A percentile compares a stretch with the other conserved stretches of the same genome.
Conservation (phyloP, 2,329 filamentous ascomycete species). For the Aureobasidium zeae region DNA sequence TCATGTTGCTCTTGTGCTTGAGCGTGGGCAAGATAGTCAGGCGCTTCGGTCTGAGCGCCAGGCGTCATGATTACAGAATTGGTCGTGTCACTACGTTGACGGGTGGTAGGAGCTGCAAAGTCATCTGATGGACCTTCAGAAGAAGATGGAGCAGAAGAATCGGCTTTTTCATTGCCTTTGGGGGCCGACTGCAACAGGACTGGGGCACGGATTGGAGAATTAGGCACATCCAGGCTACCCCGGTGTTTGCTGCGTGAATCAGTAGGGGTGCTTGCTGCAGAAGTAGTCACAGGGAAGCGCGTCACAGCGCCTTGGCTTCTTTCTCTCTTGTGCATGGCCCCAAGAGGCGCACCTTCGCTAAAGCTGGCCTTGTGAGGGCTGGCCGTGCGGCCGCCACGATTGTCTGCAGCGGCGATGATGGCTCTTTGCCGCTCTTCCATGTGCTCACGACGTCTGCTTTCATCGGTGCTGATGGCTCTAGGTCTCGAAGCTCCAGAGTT, state of each 20-base stretch:
- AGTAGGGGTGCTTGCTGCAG: slow-evolving; percentile 31
- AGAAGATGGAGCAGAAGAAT: slow-evolving; percentile 4
- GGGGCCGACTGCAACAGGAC: slow-evolving; percentile 8
- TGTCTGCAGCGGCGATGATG: slow-evolving; percentile 45
- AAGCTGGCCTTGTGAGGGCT: slow-evolving; percentile 19
- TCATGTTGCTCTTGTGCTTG: slow-evolving; percentile 18
- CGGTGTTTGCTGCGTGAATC: slow-evolving; percentile 40
- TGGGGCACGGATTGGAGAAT: slow-evolving; percentile 28
- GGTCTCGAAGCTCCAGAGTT: slow-evolving; percentile 52
- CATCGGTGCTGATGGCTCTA: slow-evolving; percentile 85
- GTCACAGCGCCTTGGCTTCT: slow-evolving; percentile 59
- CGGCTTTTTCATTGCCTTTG: slow-evolving; percentile 11
- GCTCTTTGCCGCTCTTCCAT: slow-evolving; percentile 90
- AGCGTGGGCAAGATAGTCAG: slow-evolving; percentile 18
- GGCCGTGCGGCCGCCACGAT: slow-evolving; percentile 46
- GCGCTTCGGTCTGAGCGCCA: slow-evolving; percentile 18
- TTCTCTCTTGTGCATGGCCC: slow-evolving; percentile 59
- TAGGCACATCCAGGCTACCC: slow-evolving; percentile 74
- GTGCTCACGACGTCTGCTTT: slow-evolving; percentile 85
- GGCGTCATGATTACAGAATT: slow-evolving; percentile 13
- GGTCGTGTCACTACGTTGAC: slow-evolving; percentile 20
- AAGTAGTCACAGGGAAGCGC: slow-evolving; percentile 71
- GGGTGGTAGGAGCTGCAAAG: slow-evolving; percentile 23
- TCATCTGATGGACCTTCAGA: slow-evolving; percentile 16
- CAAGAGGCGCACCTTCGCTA: slow-evolving; percentile 16